phyloP scores from a whole-genome alignment of 179 eudicot genomes.

The Beta macrorhiza region DNA sequence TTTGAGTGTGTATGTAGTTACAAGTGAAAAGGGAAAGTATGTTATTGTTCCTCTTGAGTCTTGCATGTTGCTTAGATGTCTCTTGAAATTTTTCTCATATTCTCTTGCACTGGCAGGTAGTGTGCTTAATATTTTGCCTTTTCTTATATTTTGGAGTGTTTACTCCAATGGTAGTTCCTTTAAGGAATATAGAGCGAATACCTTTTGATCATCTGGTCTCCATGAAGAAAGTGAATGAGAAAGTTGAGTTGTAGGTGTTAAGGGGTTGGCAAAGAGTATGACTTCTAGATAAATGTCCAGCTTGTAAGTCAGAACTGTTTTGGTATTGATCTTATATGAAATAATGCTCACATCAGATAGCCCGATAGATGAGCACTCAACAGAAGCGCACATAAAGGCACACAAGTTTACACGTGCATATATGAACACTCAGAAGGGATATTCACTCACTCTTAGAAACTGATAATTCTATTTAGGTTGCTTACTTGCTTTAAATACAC shows the following conservation, averaged over 20 bases:
- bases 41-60: not conserved
- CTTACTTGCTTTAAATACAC: not conserved
- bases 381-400: not conserved
- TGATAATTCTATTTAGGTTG: not conserved
- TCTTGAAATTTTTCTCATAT: not conserved
- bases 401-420: not conserved
- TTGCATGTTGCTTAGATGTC: not conserved
- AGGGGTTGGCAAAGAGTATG: constrained; percentile 68
- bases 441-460: not conserved
- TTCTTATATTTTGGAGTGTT: constrained; percentile 27
- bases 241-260: constrained; percentile 65
- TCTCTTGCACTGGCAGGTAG: not conserved
- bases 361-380: not conserved
- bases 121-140: not conserved
- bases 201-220: constrained; percentile 94
- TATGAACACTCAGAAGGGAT: not conserved
- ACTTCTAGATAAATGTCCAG: constrained; percentile 50
- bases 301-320: constrained; percentile 57
- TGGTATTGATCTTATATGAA: constrained; percentile 1
- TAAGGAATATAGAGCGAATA: constrained; percentile 92
- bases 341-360: not conserved
- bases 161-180: constrained; percentile 64
- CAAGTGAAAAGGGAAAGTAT: not conserved
- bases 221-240: constrained; percentile 89
- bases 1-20: not conserved